Conservation (phyloP, 495 filamentous ascomycete genomes). For the Daldinia caldariorum region DNA sequence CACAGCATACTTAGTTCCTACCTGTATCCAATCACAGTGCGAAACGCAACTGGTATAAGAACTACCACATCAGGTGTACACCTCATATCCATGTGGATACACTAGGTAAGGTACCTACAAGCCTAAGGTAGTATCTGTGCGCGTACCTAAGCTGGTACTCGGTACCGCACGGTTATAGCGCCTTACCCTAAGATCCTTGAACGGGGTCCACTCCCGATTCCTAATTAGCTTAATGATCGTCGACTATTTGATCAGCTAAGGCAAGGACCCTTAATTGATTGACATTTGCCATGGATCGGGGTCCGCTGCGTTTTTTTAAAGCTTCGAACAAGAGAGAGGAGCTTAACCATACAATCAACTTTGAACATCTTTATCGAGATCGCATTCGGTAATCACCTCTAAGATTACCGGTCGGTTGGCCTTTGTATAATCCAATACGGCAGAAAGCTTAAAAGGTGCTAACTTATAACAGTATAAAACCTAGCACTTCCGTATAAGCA, state of each 20-base stretch:
- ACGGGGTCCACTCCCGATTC: slow-evolving; percentile 24
- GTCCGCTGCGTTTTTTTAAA: slow-evolving; percentile 10
- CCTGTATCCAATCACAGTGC: slow-evolving; percentile 29
- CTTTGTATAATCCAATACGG: slow-evolving; percentile 3
- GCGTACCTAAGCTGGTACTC: slow-evolving; percentile 14
- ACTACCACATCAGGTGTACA: not conserved
- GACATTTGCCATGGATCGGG: slow-evolving; percentile 15
- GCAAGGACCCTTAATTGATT: slow-evolving; percentile 30
- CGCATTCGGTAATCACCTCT: slow-evolving; percentile 4
- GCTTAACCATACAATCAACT: not conserved
- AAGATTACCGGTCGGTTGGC: not conserved
- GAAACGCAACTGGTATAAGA: slow-evolving; percentile 8
- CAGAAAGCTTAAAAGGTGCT: slow-evolving; percentile 19
- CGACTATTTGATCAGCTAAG: slow-evolving; percentile 22
- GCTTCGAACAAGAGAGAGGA: not conserved
- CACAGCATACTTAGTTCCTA: too few relatives aligned
- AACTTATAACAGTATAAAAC: slow-evolving; percentile 23
- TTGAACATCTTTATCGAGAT: too few relatives aligned
- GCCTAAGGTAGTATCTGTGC: too few relatives aligned
- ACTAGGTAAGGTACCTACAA: not conserved
- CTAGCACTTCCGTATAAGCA: slow-evolving; percentile 3
- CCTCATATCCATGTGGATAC: too few relatives aligned
- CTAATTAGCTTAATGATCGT: slow-evolving; percentile 24
- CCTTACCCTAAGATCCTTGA: slow-evolving; percentile 12
- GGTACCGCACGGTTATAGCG: slow-evolving; percentile 9